Conservation (phyloP, 805 yeast species). For the Lipomyces orientalis region DNA sequence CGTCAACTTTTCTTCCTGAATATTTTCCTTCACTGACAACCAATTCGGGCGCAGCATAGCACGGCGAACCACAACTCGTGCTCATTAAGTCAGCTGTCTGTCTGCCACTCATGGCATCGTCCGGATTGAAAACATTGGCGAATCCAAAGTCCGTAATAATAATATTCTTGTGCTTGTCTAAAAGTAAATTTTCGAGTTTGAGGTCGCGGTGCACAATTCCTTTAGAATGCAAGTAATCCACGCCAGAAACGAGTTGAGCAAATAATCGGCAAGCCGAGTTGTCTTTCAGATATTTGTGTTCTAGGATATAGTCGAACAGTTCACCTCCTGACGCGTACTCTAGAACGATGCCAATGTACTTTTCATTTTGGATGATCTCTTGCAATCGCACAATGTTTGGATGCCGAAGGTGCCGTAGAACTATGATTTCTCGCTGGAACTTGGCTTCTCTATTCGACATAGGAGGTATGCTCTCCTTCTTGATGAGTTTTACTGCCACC, state of each 20-base stretch:
- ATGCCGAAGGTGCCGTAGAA: slow-evolving; percentile 77
- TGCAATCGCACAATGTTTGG: slow-evolving; percentile 92
- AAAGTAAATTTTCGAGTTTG: slow-evolving; percentile 71
- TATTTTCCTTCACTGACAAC: slow-evolving; percentile 87
- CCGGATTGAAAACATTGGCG: slow-evolving; percentile 73
- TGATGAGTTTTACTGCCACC: slow-evolving; percentile 91
- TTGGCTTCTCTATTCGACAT: slow-evolving; percentile 86
- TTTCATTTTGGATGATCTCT: slow-evolving; percentile 91
- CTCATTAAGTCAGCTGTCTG: slow-evolving; percentile 72
- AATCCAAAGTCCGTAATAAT: slow-evolving; percentile 93
- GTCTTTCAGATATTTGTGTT: slow-evolving; percentile 86
- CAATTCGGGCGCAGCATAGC: slow-evolving; percentile 97
- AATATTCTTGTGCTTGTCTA: slow-evolving; percentile 86
- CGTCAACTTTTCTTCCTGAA: slow-evolving; percentile 91
- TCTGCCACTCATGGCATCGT: slow-evolving; percentile 28
- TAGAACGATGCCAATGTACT: slow-evolving; percentile 92
- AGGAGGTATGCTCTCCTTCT: slow-evolving; percentile 85
- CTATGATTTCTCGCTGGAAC: slow-evolving; percentile 91
- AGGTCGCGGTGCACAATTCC: slow-evolving; percentile 81
- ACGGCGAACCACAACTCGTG: slow-evolving; percentile 96
- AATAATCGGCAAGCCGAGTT: slow-evolving; percentile 82
- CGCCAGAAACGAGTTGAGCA: slow-evolving; percentile 93
- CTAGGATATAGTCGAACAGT: slow-evolving; percentile 87
- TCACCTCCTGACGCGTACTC: slow-evolving; percentile 99
- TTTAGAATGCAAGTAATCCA: slow-evolving; percentile 82